These are phyloP conservation scores for Pseudonitzschia pungens DNA, from an alignment of 108 stramenopile genomes.

Conservation along the genomic window DNA sequence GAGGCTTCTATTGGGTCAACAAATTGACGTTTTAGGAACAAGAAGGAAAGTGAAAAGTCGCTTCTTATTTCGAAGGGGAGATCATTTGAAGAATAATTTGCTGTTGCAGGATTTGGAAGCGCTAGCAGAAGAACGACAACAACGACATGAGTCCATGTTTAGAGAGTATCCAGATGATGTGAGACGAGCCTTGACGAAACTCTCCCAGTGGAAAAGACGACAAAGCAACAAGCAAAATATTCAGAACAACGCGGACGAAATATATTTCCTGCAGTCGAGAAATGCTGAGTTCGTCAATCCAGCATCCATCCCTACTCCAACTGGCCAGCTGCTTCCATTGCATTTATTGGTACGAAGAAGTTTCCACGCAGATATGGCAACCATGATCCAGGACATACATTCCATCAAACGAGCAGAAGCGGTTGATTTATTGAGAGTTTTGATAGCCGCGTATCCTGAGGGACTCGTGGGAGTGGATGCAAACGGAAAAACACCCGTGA, in stretches of 20 bases:
- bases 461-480: conserved; percentile 35
- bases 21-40: not conserved
- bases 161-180: conserved; percentile 38
- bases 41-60: not conserved
- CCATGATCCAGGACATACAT: not conserved
- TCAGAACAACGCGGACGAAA: conserved; percentile 9
- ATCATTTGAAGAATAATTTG: conserved; percentile 41
- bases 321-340: conserved; percentile 34
- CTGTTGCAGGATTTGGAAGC: conserved; percentile 26
- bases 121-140: conserved; percentile 18
- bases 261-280: conserved; percentile 1
- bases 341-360: conserved; percentile 37
- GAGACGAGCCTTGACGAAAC: conserved; percentile 22
- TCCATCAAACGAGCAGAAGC: not conserved
- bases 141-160: conserved; percentile 30
- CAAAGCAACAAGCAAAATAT: conserved; percentile 21
- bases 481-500: conserved; percentile 44
- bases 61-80: conserved; percentile 33
- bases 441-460: conserved; percentile 47
- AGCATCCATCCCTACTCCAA: conserved; percentile 37
- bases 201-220: conserved; percentile 42
- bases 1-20: conserved; percentile 43
- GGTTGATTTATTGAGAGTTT: conserved; percentile 30
- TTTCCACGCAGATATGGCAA: not conserved
- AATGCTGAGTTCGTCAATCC: conserved; percentile 25